Evolutionary conservation across 2,329 filamentous ascomycete species (phyloP).

Genomic region (Teratosphaeria nubilosa): DNA sequence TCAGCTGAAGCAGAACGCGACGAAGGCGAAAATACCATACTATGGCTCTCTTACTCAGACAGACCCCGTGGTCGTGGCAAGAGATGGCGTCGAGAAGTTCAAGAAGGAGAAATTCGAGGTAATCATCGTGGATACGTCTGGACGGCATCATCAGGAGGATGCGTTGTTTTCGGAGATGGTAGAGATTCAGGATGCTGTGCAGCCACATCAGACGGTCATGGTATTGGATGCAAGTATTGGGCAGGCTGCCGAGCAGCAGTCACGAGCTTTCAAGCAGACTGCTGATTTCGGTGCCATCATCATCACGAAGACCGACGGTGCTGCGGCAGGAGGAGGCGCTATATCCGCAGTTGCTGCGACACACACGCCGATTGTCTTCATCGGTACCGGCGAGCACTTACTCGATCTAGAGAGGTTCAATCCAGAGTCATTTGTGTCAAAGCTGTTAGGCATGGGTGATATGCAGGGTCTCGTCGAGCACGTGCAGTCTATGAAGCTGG

Average conservation of each 20-base stretch:
- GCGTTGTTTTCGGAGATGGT: constrained; percentile 96
- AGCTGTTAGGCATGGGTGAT: constrained; percentile 93
- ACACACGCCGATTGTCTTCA: constrained; percentile 92
- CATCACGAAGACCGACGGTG: constrained; percentile 96
- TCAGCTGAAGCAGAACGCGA: constrained; percentile 97
- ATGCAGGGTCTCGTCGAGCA: constrained; percentile 93
- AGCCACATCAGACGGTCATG: constrained; percentile 95
- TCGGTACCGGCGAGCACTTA: constrained; percentile 96
- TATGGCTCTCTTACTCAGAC: constrained; percentile 95
- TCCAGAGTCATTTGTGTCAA: constrained; percentile 85
- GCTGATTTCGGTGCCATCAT: constrained; percentile 97
- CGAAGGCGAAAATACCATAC: constrained; percentile 97
- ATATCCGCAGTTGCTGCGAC: constrained; percentile 96
- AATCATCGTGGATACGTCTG: constrained; percentile 96
- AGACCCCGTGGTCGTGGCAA: constrained; percentile 83
- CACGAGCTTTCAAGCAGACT: constrained; percentile 92
- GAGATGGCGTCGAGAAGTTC: constrained; percentile 96
- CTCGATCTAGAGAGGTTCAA: constrained; percentile 88
- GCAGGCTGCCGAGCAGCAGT: constrained; percentile 88
- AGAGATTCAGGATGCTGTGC: constrained; percentile 84
- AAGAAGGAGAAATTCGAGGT: constrained; percentile 98
- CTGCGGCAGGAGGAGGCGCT: constrained; percentile 88
- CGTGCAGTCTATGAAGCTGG: constrained; percentile 86
- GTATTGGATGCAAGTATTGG: constrained; percentile 94
- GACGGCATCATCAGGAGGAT: constrained; percentile 86